Base-by-base conservation (phyloP, 2,329 filamentous ascomycete genomes). In the Parascedosporium putredinis region DNA sequence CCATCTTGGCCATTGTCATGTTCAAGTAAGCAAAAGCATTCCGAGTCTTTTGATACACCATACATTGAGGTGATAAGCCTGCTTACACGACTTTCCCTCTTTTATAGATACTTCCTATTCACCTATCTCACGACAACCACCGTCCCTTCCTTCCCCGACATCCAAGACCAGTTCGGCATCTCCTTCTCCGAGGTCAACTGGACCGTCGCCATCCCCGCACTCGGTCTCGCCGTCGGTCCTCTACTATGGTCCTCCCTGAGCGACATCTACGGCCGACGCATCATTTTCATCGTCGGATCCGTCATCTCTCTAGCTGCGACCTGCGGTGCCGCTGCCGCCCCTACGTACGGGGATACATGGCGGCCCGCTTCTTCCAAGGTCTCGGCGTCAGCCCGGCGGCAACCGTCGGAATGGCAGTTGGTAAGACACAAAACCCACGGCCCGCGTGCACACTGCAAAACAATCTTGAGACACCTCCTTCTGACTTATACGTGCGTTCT, bases 221-320 rank as follows among this genome's bases (percentile, higher is more conserved):
- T 83, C 4, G 80, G 79, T 1, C 83, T 83, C 51, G 71, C 70
- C 29, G 68, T 83, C 50, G 79, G 80, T 1, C 81, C 81, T 0
- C 63, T 84, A 6, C 58, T 86, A 2, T 85, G 81, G 76, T 83
- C 82, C 3, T 81, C 82, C 0, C 60, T 86, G 18, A 76, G 76
- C 25, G 82, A 87, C 58, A 63, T 85, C 18, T 81, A 76, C 49
- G 83, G 78, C 2, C 71, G 78, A 6, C 74, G 84, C 57, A 61
- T 74, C 36, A 69, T 84, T 14, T 82, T 83, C 59, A 71, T 78
- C 55, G 62, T 70, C 20, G 52, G 70, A 63, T 56, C 66, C 25
- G 40, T 58, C 47, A 57, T 66, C 47, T 58, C 64, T 16, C 54
- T 68, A 24, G 59, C 56, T 29, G 55, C 64, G 3, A 63, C 61